Percentiles rank a stretch among this genome's conserved stretches.
These are phyloP conservation scores for Zasmidium angulare DNA, from an alignment of 2,329 filamentous ascomycete genomes.

Conservation along the genomic window DNA sequence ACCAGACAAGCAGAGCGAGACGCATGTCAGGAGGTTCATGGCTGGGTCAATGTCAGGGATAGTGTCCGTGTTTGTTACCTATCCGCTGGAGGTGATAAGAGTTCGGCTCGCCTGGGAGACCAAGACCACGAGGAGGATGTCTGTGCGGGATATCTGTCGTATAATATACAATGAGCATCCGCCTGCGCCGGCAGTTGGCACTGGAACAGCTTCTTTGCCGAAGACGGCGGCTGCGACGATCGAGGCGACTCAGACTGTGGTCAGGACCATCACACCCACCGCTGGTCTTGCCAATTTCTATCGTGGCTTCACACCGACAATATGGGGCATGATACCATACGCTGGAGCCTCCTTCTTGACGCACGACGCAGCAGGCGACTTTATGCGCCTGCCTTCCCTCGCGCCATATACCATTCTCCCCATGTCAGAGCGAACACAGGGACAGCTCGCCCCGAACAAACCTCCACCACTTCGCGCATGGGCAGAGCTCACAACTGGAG, in stretches of 20 bases:
- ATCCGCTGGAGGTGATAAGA: slow-evolving; percentile 87
- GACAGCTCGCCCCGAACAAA: slow-evolving; percentile 49
- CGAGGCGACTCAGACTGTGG: slow-evolving; percentile 43
- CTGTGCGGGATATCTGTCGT: slow-evolving; percentile 72
- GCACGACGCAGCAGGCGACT: slow-evolving; percentile 84
- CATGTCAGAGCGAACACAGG: slow-evolving; percentile 45
- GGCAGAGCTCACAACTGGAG: slow-evolving; percentile 83
- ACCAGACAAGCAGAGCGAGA: slow-evolving; percentile 70
- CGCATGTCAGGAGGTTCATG: slow-evolving; percentile 70
- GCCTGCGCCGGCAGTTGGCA: slow-evolving; percentile 30
- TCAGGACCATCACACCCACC: slow-evolving; percentile 58
- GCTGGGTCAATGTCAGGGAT: slow-evolving; percentile 77
- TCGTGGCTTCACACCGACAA: slow-evolving; percentile 83
- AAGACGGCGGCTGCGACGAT: slow-evolving; percentile 40
- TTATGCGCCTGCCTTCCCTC: slow-evolving; percentile 69
- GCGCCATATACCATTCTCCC: slow-evolving; percentile 75
- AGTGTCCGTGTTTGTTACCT: slow-evolving; percentile 92
- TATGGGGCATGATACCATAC: slow-evolving; percentile 95
- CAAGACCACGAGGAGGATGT: slow-evolving; percentile 67
- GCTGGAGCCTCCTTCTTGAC: slow-evolving; percentile 94
- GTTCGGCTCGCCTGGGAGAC: slow-evolving; percentile 96
- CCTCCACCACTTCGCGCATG: slow-evolving; percentile 74
- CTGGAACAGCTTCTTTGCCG: slow-evolving; percentile 17
- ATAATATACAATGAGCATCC: slow-evolving; percentile 81
- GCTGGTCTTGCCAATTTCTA: slow-evolving; percentile 88